Evolutionary conservation across 2,329 filamentous ascomycete species (phyloP).

Genomic region (Claviceps citrina): DNA sequence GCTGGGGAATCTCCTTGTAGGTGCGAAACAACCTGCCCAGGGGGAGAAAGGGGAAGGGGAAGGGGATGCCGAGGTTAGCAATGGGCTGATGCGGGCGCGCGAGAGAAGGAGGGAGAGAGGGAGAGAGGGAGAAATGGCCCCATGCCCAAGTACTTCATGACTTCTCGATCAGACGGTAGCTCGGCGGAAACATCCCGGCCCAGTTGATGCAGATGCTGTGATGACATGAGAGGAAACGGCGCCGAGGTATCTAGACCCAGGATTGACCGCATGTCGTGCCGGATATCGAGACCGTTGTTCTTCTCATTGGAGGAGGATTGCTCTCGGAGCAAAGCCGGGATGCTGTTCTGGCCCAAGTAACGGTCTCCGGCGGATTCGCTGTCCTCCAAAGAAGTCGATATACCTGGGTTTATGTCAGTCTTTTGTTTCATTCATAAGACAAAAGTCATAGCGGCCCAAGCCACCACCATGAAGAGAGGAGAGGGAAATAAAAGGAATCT

Average conservation of each 20-base stretch:
- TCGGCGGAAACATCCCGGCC: slow-evolving; percentile 46
- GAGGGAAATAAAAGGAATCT: slow-evolving; percentile 1
- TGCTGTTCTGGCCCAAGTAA: slow-evolving; percentile 53
- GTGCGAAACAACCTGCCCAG: slow-evolving; percentile 41
- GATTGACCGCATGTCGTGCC: slow-evolving; percentile 50
- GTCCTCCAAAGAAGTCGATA: slow-evolving; percentile 32
- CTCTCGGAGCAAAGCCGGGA: slow-evolving; percentile 48
- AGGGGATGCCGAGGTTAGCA: no score
- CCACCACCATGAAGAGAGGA: no score
- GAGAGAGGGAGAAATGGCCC: no score
- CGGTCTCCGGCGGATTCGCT: slow-evolving; percentile 40
- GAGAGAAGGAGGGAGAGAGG: no score
- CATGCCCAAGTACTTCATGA: slow-evolving; percentile 45
- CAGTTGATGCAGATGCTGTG: slow-evolving; percentile 42
- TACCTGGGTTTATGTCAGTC: no score
- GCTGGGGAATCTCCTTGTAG: slow-evolving; percentile 52
- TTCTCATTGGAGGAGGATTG: slow-evolving; percentile 39
- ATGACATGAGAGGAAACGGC: slow-evolving; percentile 52
- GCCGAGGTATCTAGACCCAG: slow-evolving; percentile 50
- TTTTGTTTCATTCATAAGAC: no score
- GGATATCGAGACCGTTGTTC: slow-evolving; percentile 39
- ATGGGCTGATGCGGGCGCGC: no score
- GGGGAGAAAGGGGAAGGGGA: background rate
- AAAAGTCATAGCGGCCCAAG: no score
- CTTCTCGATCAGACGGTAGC: slow-evolving; percentile 48